Base-by-base conservation (phyloP, 2,329 filamentous ascomycete genomes). In the Tolypocladium ophioglossoides region DNA sequence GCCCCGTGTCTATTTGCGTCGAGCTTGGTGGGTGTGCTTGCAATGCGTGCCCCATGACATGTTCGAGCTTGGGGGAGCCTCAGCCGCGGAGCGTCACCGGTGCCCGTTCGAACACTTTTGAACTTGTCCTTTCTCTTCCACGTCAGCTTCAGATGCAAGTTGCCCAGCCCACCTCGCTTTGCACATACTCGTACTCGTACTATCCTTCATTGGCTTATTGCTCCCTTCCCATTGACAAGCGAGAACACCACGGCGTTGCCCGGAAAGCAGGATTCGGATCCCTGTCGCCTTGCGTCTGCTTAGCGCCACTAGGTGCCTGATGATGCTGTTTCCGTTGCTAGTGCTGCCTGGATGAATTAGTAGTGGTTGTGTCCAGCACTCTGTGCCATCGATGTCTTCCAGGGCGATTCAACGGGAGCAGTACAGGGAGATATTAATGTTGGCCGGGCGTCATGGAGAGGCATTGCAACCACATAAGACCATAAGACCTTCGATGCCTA, bases 181-280 rank as follows among this genome's bases (percentile, higher is more conserved):
- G 41, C 22, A n/a, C 41, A 18, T 46, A 30, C 20, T 12, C 3
- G 11, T 12, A 24, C 12, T 12, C 34, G 34, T 11, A 5, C 34
- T 14, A 6, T 34, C 10, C 22, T 16, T 14, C 22, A 27, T 10
- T 10, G 41, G 14, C 16, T 18, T 27, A 30, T n/a, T 46, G 24
- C 41, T 30, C 41, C 16, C 16, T 46, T 30, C 16, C 24, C 24
- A n/a, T 53, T 20, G 37, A 41, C n/a, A 52, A 38, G 30, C 48
- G 52, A 51, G 37, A 32, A 44, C 41, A 34, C 50, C 37, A 46
- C 47, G 30, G 35, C 44, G 51, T 22, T 44, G 38, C 51, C 41
- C 50, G 39, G 51, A 24, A 18, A 39, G 30, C 38, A 59, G 63
- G 63, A 65, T 62, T 51, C 50, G 11, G 11, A 65, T 61, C 63